A percentile compares a stretch with the other conserved stretches of the same genome.
Evolutionary conservation across 2,329 filamentous ascomycete species (phyloP).

Genomic region (Lizonia empirigonia): DNA sequence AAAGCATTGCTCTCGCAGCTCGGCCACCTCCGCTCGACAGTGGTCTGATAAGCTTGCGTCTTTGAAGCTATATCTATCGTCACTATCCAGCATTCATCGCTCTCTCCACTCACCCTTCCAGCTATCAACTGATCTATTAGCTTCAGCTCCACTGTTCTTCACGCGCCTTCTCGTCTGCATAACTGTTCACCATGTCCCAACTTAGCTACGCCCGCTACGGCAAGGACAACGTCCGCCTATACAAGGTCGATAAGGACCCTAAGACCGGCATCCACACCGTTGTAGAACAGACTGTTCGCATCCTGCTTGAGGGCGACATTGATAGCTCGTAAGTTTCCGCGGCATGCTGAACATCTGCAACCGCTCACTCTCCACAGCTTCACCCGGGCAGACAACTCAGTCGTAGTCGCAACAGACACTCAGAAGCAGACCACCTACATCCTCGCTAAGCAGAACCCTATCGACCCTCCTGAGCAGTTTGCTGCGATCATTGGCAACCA

Average conservation of each 20-base stretch:
- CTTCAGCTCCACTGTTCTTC: background rate
- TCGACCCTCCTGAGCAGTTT: constrained; percentile 92
- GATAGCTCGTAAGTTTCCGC: constrained; percentile 69
- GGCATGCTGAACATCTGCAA: background rate
- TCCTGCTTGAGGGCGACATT: constrained; percentile 90
- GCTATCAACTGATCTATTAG: constrained; percentile 9
- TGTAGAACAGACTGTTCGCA: constrained; percentile 93
- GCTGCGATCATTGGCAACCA: constrained; percentile 83
- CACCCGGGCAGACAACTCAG: constrained; percentile 90
- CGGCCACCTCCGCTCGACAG: constrained; percentile 41
- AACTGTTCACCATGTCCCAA: constrained; percentile 49
- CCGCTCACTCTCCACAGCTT: constrained; percentile 63
- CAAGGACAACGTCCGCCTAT: constrained; percentile 98
- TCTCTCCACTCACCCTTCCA: constrained; percentile 19
- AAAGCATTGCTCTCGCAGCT: constrained; percentile 34
- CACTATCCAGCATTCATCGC: constrained; percentile 22
- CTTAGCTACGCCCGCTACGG: constrained; percentile 72
- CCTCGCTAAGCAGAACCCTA: constrained; percentile 89
- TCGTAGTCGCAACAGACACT: constrained; percentile 93
- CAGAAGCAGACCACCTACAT: constrained; percentile 95
- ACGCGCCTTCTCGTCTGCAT: background rate
- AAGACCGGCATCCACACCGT: constrained; percentile 80
- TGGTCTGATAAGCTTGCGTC: constrained; percentile 40
- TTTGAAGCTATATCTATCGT: constrained; percentile 38
- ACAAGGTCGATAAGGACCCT: constrained; percentile 86